phyloP scores from a whole-genome alignment of 148 eudicot species.

The Silene uniflora region DNA sequence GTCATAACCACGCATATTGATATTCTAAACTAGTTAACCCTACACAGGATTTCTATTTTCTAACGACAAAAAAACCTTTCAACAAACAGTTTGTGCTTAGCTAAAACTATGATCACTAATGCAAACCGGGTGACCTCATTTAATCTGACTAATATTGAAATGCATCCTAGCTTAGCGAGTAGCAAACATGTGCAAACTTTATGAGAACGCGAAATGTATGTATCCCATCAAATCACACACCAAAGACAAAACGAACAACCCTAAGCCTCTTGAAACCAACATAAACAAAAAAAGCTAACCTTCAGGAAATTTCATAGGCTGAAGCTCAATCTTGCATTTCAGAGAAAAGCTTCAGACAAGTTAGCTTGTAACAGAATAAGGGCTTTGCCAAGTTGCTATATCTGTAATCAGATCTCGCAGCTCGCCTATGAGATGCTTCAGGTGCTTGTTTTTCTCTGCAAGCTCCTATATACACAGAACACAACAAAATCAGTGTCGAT shows the following conservation, averaged over 20 bases:
- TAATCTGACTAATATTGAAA: no score
- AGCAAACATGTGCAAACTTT: no score
- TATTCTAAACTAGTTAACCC: no score
- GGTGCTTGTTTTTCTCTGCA: slow-evolving; percentile 58
- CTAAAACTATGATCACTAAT: no score
- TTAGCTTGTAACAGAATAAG: slow-evolving; percentile 43
- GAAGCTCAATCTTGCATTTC: background rate
- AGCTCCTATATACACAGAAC: slow-evolving; percentile 47
- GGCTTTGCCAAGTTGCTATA: slow-evolving; percentile 87
- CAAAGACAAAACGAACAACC: background rate
- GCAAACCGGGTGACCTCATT: no score
- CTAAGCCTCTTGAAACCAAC: background rate
- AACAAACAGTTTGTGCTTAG: no score
- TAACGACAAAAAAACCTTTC: no score
- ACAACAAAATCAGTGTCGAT: background rate
- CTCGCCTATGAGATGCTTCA: slow-evolving; percentile 75
- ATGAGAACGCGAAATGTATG: background rate
- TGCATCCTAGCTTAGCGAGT: no score
- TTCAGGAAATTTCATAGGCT: background rate
- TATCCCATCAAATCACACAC: background rate
- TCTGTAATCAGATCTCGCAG: slow-evolving; percentile 66
- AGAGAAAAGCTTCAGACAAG: background rate
- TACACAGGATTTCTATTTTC: no score
- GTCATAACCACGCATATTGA: no score
- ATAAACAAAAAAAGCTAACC: background rate